Base-by-base conservation (phyloP, 306 rosid species). In the Abrus precatorius region DNA sequence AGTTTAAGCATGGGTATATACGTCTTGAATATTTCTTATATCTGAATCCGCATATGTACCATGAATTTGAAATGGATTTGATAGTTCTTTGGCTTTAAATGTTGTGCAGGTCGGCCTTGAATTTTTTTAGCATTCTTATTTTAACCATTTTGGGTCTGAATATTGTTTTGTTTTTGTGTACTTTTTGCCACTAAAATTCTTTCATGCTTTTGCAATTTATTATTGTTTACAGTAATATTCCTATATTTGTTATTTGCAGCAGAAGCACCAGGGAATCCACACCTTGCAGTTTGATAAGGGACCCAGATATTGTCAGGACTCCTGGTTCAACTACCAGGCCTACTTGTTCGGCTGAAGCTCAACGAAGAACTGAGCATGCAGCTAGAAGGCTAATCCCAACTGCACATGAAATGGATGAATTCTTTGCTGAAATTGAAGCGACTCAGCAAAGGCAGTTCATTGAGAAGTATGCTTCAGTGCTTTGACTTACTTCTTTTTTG, bases 251-350 rank as follows among this genome's bases (percentile, higher is more conserved):
- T 63, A 20, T 74, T 86, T 82, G 72, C 82, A 32, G 75, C 96
- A 91, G 94, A 82, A 86, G 84, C 88, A 88, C 97, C 34, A 85
- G 99, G 81, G 99, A 95, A 86, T 88, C 98, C n/a, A 95, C 99
- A 14, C 99, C 97, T 53, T 89, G 91, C 84, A 93, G 92, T 89
- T 84, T 95, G 90, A 93, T 92, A 81, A 87, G 90, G 89, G 90
- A 90, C 60, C 87, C 97, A 0, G 90, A 93, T 55, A 69, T 66
- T 74, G 56, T 91, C 76, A 63, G 87, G 74, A 86, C 97, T 41
- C 99, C 99, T 1, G 89, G 99, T 69, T 95, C 99, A 41, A 88
- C 92, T 52, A 93, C 96, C 7, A 93, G 89, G 89, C 92, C 89
- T 12, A 83, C 96, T 72, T 70, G 77, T 82, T 80, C 93, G 50